Conservation (phyloP, 768 basidiomycete genomes). For the Xanthoconium purpureum region DNA sequence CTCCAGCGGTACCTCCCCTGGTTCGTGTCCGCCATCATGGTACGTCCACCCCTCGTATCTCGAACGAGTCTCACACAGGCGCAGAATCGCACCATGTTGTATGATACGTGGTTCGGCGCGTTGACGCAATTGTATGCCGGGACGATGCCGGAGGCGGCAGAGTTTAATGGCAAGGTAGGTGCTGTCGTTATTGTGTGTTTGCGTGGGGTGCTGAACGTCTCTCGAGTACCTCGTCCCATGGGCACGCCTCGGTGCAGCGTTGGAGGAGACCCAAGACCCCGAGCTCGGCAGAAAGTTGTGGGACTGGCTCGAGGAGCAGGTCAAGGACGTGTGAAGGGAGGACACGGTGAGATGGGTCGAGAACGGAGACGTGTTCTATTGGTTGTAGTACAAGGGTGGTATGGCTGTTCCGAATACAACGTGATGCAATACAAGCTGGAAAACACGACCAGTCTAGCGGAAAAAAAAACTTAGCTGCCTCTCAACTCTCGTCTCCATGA, state of each 20-base stretch:
- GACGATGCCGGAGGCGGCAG: conserved; percentile 37
- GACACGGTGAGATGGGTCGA: too few species aligned
- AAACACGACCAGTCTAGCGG: neutral
- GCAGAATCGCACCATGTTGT: conserved; percentile 23
- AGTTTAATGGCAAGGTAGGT: conserved; percentile 42
- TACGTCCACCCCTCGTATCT: conserved; percentile 2
- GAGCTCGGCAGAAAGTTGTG: conserved; percentile 37
- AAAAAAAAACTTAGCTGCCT: neutral
- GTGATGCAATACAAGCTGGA: conserved; percentile 10
- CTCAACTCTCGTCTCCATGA: conserved; percentile 22
- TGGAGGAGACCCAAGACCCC: conserved; percentile 31
- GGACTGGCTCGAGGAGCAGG: conserved; percentile 49
- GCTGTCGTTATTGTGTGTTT: neutral
- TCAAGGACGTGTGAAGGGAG: conserved; percentile 17
- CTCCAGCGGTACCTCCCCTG: conserved; percentile 25
- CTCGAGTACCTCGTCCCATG: conserved; percentile 45
- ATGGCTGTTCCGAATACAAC: conserved; percentile 13
- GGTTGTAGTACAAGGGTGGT: conserved; percentile 11
- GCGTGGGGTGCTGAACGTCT: neutral
- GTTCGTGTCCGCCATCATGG: conserved; percentile 5
- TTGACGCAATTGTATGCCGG: conserved; percentile 46
- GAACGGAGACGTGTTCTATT: conserved; percentile 1
- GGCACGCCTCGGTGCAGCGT: conserved; percentile 34
- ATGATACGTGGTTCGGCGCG: conserved; percentile 36
- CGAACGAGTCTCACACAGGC: neutral